Base-by-base conservation (phyloP, 2,329 filamentous ascomycete genomes). In the Paecilomyces niveus region DNA sequence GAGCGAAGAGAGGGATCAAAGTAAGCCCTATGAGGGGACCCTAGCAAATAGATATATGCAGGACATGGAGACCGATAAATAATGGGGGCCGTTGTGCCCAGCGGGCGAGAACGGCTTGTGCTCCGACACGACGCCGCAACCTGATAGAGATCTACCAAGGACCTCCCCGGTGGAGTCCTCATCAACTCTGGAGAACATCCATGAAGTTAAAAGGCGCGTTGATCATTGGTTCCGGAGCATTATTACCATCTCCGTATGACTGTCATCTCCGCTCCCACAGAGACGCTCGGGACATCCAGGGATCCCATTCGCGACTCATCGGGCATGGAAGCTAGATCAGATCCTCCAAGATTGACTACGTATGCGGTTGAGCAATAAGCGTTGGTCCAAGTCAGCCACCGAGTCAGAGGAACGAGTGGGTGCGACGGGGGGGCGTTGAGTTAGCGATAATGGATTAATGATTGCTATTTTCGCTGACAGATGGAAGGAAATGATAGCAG, bases 401-500 rank as follows among this genome's bases (percentile, higher is more conserved):
- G 18, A 3, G 13, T n/a, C 39, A 18, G 15, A 8, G 8, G 35
- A 45, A 45, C 35, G 35, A n/a, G 35, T 18, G 15, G 24, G 22
- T 9, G 24, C 50, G 13, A 26, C 24, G 21, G 21, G 1, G 13
- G 21, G 21, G 49, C 49, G 49, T 26, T 22, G 6, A 13, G 13
- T 22, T 10, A 5, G 18, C 24, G 50, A 52, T 52, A 52, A 52
- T 24, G 50, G 50, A 24, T 13, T 15, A 26, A 7, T 13, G 50
- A 52, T 52, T 52, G 18, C 50, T 52, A 29, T 45, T 53, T 45
- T 61, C 22, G 55, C 55, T 65, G 63, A 64, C 64, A 59, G 59
- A 61, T 55, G 31, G 15, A 59, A 54, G 54, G 31, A 45, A 57
- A 65, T 65, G 62, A 65, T 61, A 54, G 50, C 54, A 65, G 59